A percentile compares a stretch with the other conserved stretches of the same genome.
Conservation (phyloP, 768 basidiomycete species). For the Mycena metata region DNA sequence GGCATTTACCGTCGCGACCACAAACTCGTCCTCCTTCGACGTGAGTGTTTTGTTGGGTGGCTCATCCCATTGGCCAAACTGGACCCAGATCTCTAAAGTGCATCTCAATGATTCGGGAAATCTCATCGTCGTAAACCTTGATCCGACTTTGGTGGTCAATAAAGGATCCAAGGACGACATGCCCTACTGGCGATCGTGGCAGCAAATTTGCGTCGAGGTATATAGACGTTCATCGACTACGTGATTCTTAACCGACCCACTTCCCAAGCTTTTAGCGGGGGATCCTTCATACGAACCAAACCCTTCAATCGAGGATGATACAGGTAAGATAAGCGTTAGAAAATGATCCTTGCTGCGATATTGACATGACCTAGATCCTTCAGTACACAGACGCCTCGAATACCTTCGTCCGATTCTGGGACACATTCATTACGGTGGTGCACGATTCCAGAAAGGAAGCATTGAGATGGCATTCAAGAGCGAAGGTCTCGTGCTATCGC, state of each 20-base stretch:
- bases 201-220: slow-evolving; percentile 34
- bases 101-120: slow-evolving; percentile 30
- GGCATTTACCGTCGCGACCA: slow-evolving; percentile 16
- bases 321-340: slow-evolving; percentile 13
- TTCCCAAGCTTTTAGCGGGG: slow-evolving; percentile 22
- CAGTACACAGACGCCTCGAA: slow-evolving; percentile 13
- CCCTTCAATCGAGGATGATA: slow-evolving; percentile 24
- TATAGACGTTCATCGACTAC: not conserved
- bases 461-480: slow-evolving; percentile 32
- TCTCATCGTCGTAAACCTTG: slow-evolving; percentile 20
- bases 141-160: slow-evolving; percentile 8
- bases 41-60: not conserved
- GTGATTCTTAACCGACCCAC: not conserved
- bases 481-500: slow-evolving; percentile 6
- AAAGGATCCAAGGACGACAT: slow-evolving; percentile 26
- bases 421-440: slow-evolving; percentile 29
- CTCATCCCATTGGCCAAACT: not conserved
- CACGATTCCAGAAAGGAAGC: slow-evolving; percentile 24
- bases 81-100: slow-evolving; percentile 25
- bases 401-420: slow-evolving; percentile 31
- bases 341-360: not conserved
- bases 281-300: slow-evolving; percentile 29
- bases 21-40: slow-evolving; percentile 24
- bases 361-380: slow-evolving; percentile 18
- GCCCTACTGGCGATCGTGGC: slow-evolving; percentile 30